Evolutionary conservation across 768 basidiomycete genomes (phyloP), one percentile per base, ranked within the genome.

Genomic region (Kockovaella imperatae): DNA sequence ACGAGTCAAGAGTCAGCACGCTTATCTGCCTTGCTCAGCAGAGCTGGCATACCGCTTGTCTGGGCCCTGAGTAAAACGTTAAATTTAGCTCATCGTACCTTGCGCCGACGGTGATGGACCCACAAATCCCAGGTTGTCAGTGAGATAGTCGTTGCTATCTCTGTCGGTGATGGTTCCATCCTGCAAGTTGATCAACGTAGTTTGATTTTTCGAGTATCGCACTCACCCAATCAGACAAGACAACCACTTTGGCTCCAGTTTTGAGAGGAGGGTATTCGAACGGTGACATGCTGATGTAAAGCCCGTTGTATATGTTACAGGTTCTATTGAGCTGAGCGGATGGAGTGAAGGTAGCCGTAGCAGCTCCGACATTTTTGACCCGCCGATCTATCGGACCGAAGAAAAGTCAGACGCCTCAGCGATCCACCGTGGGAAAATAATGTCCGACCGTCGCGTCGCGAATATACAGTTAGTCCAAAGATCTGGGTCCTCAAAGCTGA

Each of bases 81-180:
- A 6, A 50, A n/a, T 21, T 5, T 28, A 17, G 36, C 26, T 2
- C 24, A 42, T 7, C 17, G 21, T 8, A 7, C 13, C 18, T 15
- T 17, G 5, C 4, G 40, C 50, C 42, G n/a, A 69, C 69, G 93
- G 75, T 66, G 80, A 81, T 21, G 80, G 79, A 48, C 75, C 75
- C 15, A 93, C 93, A 67, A 80, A 88, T 20, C 93, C 93, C 49
- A 87, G 79, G 66, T 85, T 82, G 71, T 97, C 93, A 29, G 89
- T 90, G 75, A 93, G 68, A 69, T 85, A 89, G 62, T 95, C 90
- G 70, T 96, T 96, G 5, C 86, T 88, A 68, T 96, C 90, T 62
- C 79, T 80, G 32, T 79, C 88, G 3, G 90, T 93, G 73, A 96
- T 93, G 13, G 90, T 96, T 60, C 73, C 74, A 44, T 74, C 73